These are phyloP conservation scores for sunflower (Helianthus annuus) DNA, from an alignment of 129 eudicot species.

Conservation along the genomic window DNA sequence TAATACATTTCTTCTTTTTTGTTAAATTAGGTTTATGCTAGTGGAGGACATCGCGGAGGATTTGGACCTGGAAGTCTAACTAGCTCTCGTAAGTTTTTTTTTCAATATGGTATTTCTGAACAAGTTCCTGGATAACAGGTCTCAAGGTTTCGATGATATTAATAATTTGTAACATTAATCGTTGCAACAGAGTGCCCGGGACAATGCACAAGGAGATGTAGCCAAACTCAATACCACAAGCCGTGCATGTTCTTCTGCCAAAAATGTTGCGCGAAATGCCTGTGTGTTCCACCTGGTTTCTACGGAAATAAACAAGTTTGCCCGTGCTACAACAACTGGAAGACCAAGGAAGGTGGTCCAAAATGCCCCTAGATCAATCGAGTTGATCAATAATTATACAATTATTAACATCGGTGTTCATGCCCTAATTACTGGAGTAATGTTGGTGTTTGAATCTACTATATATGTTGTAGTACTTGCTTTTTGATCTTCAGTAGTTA, in stretches of 20 bases:
- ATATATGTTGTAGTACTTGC: not conserved
- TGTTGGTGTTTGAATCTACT: not conserved
- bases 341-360: slow-evolving; percentile 89
- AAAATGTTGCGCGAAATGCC: slow-evolving; percentile 74
- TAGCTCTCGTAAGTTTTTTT: slow-evolving; percentile 64
- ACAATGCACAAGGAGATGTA: slow-evolving; percentile 76
- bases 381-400: not conserved
- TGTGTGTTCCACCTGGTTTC: slow-evolving; percentile 82
- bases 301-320: slow-evolving; percentile 83
- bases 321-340: slow-evolving; percentile 98
- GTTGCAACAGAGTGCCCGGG: slow-evolving; percentile 62
- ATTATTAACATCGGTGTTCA: not conserved
- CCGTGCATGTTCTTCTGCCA: slow-evolving; percentile 90
- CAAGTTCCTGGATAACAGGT: too few relatives aligned
- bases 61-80: slow-evolving; percentile 75
- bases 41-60: slow-evolving; percentile 35
- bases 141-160: not conserved
- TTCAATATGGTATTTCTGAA: not conserved
- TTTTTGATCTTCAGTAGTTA: slow-evolving; percentile 4
- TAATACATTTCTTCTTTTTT: not conserved
- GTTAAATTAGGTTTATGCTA: slow-evolving; percentile 30
- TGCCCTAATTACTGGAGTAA: not conserved
- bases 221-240: slow-evolving; percentile 78
- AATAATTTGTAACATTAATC: not conserved
- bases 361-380: slow-evolving; percentile 61